A percentile compares a stretch with the other conserved stretches of the same genome.
phyloP scores from a whole-genome alignment of 495 filamentous ascomycete species.

The Alectoria sarmentosa region DNA sequence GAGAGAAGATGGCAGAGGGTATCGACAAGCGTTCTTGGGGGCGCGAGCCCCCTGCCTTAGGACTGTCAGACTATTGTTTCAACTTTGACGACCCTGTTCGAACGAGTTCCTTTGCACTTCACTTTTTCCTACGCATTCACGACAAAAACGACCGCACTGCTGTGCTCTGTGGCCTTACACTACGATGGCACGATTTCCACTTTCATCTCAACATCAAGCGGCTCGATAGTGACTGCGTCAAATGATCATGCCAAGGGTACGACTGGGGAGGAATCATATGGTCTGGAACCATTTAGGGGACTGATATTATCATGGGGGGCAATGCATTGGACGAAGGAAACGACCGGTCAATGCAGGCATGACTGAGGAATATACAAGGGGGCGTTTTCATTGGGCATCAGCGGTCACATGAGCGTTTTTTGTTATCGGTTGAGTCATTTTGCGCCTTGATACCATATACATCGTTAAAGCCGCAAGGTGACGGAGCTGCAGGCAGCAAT shows the following conservation, averaged over 20 bases:
- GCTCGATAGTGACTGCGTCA: conserved; percentile 13
- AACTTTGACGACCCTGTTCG: neutral
- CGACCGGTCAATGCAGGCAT: conserved; percentile 17
- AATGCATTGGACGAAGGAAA: conserved; percentile 7
- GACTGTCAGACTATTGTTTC: conserved; percentile 5
- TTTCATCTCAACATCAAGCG: conserved; percentile 6
- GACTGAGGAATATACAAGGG: neutral
- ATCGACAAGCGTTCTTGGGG: conserved; percentile 24
- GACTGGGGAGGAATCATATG: conserved; percentile 15
- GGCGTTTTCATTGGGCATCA: conserved; percentile 2
- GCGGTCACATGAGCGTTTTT: conserved; percentile 9
- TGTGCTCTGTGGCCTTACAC: conserved; percentile 9
- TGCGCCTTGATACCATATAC: conserved; percentile 14
- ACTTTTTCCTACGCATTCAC: conserved; percentile 13
- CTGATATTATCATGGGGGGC: neutral
- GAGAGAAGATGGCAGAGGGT: conserved; percentile 26
- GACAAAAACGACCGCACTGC: conserved; percentile 4
- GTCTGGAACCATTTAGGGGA: conserved; percentile 2
- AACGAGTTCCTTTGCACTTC: conserved; percentile 5
- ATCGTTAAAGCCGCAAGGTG: conserved; percentile 18
- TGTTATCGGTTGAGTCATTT: conserved; percentile 20
- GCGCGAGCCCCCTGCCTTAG: conserved; percentile 21
- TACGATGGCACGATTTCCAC: neutral
- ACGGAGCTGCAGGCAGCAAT: conserved; percentile 23
- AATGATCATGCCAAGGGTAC: conserved; percentile 6